Conservation (phyloP, 139 green algal genomes). For the Closterium sp. region DNA sequence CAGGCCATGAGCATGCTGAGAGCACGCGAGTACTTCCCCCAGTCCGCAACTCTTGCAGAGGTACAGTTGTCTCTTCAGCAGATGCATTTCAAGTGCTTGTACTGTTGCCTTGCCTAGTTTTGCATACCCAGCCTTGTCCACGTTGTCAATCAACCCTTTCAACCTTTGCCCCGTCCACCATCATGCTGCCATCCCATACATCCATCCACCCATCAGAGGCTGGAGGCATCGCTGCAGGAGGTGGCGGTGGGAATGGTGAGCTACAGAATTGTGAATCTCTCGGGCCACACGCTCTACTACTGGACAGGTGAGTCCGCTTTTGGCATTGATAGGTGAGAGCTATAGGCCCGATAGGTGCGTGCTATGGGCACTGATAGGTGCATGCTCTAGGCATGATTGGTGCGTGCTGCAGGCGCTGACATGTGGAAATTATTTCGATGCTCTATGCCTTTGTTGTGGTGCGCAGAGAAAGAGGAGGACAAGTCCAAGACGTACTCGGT, state of each 20-base stretch:
- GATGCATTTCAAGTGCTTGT: neutral
- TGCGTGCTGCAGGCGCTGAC: too few relatives aligned
- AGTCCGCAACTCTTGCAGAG: neutral
- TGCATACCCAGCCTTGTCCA: too few relatives aligned
- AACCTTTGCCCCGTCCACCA: too few relatives aligned
- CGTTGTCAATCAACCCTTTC: too few relatives aligned
- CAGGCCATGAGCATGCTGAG: neutral
- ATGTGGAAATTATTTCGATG: too few relatives aligned
- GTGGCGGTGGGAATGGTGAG: neutral
- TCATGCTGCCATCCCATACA: neutral
- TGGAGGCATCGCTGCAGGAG: neutral
- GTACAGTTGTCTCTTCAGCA: neutral
- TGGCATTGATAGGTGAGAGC: too few relatives aligned
- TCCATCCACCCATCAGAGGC: neutral
- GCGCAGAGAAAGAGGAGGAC: neutral
- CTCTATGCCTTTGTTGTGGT: neutral
- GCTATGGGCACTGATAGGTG: too few relatives aligned
- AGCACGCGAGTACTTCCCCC: neutral
- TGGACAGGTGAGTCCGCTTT: neutral
- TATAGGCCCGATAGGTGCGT: too few relatives aligned
- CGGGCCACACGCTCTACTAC: neutral
- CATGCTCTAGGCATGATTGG: too few relatives aligned
- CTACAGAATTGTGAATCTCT: neutral
- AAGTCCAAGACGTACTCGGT: constrained; percentile 8
- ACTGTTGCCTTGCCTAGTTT: neutral